Base-by-base conservation (phyloP, 2,329 filamentous ascomycete genomes). In the Cryoendolithus antarcticus region DNA sequence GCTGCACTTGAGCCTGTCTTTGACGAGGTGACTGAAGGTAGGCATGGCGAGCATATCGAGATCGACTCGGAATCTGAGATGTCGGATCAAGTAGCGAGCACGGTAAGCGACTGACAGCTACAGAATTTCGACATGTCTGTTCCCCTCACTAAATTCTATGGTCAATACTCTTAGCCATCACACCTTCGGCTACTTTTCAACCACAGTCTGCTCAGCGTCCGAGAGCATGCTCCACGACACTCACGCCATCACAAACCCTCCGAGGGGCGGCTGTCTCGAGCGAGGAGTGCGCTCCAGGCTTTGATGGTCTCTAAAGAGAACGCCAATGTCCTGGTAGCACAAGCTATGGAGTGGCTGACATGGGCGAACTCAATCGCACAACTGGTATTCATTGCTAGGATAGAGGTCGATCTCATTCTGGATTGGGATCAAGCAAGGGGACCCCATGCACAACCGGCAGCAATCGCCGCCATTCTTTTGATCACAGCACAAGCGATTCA, bases 151-250 rank as follows among this genome's bases (percentile, higher is more conserved):
- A n/a, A 46, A 45, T 31, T 33, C 6, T 15, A 27, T 47, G 38
- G 9, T 46, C 44, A 34, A 41, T 43, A 10, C 34, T 49, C 4
- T 4, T 45, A 46, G 30, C 56, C 56, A 21, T 42, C 49, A 6
- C 54, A 59, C 39, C 38, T 59, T 2, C 48, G 45, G 30, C 50
- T 52, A 21, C 46, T 58, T 7, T 58, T 59, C 40, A 49, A 58
- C 30, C 57, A 57, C 36, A 47, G 51, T 24, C 42, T 53, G 35
- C 49, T 58, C n/a, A 29, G 31, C 8, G 32, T 34, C 10, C 29
- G 12, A 12, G 30, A 19, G 6, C 10, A 30, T 10, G 28, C 30
- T 15, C 30, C 28, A 6, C 10, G 12, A 9, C 19, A 11, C 13
- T 24, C 28, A n/a, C 34, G n/a, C n/a, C n/a, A n/a, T n/a, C n/a